Conservation (phyloP, 257 asterid species). For the Primulina eburnea region DNA sequence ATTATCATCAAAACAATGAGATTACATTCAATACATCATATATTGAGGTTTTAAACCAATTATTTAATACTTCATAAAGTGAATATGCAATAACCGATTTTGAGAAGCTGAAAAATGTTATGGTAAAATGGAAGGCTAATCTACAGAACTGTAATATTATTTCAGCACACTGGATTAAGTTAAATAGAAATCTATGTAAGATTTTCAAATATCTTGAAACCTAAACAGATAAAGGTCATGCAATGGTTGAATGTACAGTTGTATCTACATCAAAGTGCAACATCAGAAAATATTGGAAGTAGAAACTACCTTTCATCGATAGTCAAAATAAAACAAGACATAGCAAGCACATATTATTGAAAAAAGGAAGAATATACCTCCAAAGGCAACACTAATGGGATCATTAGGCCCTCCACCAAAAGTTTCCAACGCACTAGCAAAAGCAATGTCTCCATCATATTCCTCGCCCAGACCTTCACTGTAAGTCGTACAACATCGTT, state of each 20-base stretch:
- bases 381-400: slow-evolving; percentile 97
- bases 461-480: slow-evolving; percentile 99
- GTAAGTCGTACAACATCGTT: slow-evolving; percentile 30
- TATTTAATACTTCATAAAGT: not conserved
- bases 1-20: not conserved
- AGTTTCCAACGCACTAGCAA: slow-evolving; percentile 88
- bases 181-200: not conserved
- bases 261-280: slow-evolving; percentile 9
- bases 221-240: not conserved
- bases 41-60: not conserved
- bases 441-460: slow-evolving; percentile 97
- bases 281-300: slow-evolving; percentile 3
- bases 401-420: slow-evolving; percentile 99
- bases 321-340: slow-evolving; percentile 5
- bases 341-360: not conserved
- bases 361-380: slow-evolving; percentile 49
- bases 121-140: not conserved
- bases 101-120: not conserved
- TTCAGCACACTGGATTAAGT: not conserved
- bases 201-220: not conserved
- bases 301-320: slow-evolving; percentile 6
- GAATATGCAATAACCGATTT: not conserved
- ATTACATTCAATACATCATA: no score
- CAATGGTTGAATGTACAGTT: slow-evolving; percentile 3
- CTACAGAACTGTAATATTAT: slow-evolving; percentile 2